Conservation (phyloP, 176 grass and related monocot species). For the Echinochloa phyllopogon region DNA sequence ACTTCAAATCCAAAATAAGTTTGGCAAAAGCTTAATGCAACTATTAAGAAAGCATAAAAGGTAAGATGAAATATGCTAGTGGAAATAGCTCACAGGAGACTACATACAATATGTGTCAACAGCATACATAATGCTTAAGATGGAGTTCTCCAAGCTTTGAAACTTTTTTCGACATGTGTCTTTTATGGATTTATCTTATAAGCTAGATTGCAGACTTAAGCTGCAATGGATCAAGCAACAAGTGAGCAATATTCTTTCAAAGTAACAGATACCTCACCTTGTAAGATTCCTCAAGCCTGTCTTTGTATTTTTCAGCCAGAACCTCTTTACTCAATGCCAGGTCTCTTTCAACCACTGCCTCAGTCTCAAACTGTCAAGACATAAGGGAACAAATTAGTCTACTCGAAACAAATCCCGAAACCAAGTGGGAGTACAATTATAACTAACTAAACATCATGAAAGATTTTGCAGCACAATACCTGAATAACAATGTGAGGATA, state of each 20-base stretch:
- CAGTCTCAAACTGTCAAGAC: slow-evolving; percentile 84
- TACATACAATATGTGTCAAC: neutral
- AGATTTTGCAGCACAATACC: slow-evolving; percentile 54
- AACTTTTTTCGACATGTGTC: neutral
- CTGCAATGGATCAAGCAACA: slow-evolving; percentile 24
- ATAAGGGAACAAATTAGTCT: slow-evolving; percentile 41
- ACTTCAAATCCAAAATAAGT: neutral
- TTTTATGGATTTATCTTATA: slow-evolving; percentile 30
- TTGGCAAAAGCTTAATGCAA: neutral
- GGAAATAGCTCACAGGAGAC: neutral
- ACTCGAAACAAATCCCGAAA: slow-evolving; percentile 27
- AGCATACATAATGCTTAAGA: neutral
- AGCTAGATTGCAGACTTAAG: neutral
- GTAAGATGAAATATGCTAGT: neutral
- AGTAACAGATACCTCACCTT: slow-evolving; percentile 72
- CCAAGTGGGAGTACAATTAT: neutral
- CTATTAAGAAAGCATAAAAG: slow-evolving; percentile 10
- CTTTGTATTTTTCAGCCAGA: slow-evolving; percentile 81
- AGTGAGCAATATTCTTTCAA: slow-evolving; percentile 26
- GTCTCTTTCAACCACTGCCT: slow-evolving; percentile 70
- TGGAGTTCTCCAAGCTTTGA: slow-evolving; percentile 3
- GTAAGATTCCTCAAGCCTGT: slow-evolving; percentile 78
- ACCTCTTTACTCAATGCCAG: slow-evolving; percentile 74
- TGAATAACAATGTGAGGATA: slow-evolving; percentile 99
- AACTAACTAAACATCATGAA: slow-evolving; percentile 26